Evolutionary conservation across 768 basidiomycete species (phyloP), one percentile per base, ranked within the genome.

Genomic region (Lyophyllum decastes): DNA sequence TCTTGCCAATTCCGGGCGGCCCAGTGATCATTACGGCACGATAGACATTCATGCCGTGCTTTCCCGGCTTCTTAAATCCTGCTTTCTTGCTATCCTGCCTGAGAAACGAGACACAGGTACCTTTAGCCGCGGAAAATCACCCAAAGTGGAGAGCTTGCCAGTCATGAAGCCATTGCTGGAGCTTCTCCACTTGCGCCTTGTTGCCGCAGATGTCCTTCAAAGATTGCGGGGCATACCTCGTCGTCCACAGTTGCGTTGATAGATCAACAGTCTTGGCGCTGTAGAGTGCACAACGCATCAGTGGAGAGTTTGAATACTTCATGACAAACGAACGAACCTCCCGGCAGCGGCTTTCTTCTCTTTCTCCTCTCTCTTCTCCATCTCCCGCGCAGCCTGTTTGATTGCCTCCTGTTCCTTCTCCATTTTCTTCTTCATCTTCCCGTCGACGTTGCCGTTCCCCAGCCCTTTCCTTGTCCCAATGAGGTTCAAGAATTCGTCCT

Each of bases 1-100:
- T 99, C 77, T 98, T 99, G 22, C 96, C 97, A 51, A 98, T 97
- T 8, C 97, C 97, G 16, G 97, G 97, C 1, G 95, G 86, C 0
- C 97, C 97, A 1, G 92, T 92, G 59, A 98, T 88, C 62, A 99
- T 76, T 1, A 98, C 82, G 4, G 94, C 94, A 22, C 94, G 88
- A 71, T 81, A 96, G 7, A 87, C 74, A 64, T 93, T 93, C 88
- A 90, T 90, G 0, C 84, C 92, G 58, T 83, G 86, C 74, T 95
- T 95, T 0, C 97, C 97, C 1, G 94, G 94, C 65, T 95, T 97
- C 74, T 94, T 98, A 76, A 98, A 98, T 1, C 81, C 84, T 0
- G 78, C 77, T 58, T 90, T 90, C 63, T 88, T 69, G 64, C 85
- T 91, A 52, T 77, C 75, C 14, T 88, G 77, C 95, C 95, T 98